Evolutionary conservation across 345 rosid species (phyloP), one percentile per base, ranked within the genome.

Genomic region (Gossypium stocksii): DNA sequence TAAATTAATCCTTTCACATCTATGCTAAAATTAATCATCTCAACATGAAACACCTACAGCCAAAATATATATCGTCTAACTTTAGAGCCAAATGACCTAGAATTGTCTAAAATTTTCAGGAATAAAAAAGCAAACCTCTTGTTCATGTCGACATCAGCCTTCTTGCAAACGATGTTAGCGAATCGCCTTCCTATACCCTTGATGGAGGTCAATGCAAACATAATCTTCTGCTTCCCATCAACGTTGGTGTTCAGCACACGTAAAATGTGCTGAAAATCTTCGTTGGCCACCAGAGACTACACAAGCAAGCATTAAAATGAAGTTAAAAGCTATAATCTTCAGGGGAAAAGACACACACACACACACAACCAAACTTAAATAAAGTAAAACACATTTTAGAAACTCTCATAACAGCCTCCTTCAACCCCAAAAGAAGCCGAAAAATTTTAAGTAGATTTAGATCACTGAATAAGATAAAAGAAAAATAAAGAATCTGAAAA

Each of bases 101-200:
- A 12, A 10, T 14, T 23, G 56, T 46, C 7, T 49, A 68, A 25
- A 9, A 16, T 1, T 23, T 48, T 49, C 13, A 19, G 23, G 2
- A 20, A 25, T 14, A 68, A 16, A 3, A 34, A 49, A 45, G 7
- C 59, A 57, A 11, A 93, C 94, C 98, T 89, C 78, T 91, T 93
- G 87, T 91, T 93, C 98, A 93, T 93, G 87, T 90, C 97, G 41
- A 93, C 97, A 81, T 93, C 98, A 7, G 97, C 98, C 79, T 91
- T 93, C 91, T 93, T 93, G 92, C 98, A 93, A 67, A 86, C 98
- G 34, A 93, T 89, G 89, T 93, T 91, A 51, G 97, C 91, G 38
- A 91, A 86, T 22, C 95, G 83, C 81, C 98, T 84, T 7, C 97
- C 97, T 48, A 91, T 93, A 85, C 98, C 98, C 57, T 93, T 93